A percentile compares a stretch with the other conserved stretches of the same genome.
Evolutionary conservation across 345 rosid species (phyloP).

Genomic region (Xanthoceras sorbifolium): DNA sequence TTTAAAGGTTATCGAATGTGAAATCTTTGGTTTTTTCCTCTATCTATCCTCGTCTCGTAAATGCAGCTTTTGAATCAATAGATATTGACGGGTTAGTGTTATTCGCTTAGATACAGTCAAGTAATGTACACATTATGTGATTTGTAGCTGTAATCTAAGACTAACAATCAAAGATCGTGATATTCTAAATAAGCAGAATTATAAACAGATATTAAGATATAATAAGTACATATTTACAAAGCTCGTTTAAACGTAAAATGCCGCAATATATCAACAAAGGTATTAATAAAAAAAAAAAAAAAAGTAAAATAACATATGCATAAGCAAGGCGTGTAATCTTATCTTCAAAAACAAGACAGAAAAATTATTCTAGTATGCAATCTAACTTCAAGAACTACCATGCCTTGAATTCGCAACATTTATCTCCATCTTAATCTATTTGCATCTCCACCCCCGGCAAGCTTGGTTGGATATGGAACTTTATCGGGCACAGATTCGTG

Average conservation of each 20-base stretch:
- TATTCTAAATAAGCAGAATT: background rate
- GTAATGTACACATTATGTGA: too few relatives aligned
- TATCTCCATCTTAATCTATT: conserved; percentile 42
- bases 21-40: background rate
- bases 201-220: background rate
- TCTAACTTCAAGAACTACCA: conserved; percentile 9
- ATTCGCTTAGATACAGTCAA: too few relatives aligned
- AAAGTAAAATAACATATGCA: conserved; percentile 25
- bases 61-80: background rate
- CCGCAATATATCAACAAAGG: conserved; percentile 14
- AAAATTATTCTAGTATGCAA: conserved; percentile 24
- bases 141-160: background rate
- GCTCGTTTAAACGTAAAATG: conserved; percentile 18
- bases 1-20: background rate
- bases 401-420: conserved; percentile 14
- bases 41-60: background rate
- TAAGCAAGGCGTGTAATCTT: conserved; percentile 22
- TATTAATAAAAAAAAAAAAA: background rate
- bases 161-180: background rate
- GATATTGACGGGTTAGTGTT: background rate
- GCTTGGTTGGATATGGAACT: conserved; percentile 26
- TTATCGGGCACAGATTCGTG: conserved; percentile 15
- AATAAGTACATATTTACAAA: conserved; percentile 40
- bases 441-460: background rate
- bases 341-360: conserved; percentile 2